A percentile compares a stretch with the other conserved stretches of the same genome.
Evolutionary conservation across 1,139 yeast species (phyloP).

Genomic region (Kluyveromyces marxianus): DNA sequence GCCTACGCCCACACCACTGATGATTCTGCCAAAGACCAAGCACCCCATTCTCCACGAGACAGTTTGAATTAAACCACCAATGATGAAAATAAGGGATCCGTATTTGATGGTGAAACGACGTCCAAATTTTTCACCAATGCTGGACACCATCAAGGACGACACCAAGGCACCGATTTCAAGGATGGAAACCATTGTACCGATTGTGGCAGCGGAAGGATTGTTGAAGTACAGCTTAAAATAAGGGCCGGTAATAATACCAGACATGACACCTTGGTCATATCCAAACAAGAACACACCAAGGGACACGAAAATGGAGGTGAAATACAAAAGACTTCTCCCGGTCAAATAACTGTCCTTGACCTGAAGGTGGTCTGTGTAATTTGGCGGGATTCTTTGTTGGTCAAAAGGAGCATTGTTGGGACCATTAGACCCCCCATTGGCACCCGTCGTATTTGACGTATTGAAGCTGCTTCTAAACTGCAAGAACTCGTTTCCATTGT

Average conservation of each 20-base stretch:
- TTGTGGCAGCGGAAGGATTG: slow-evolving; percentile 58
- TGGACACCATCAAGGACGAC: slow-evolving; percentile 70
- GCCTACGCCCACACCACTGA: slow-evolving; percentile 86
- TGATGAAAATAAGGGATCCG: slow-evolving; percentile 72
- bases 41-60: slow-evolving; percentile 40
- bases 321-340: slow-evolving; percentile 44
- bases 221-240: slow-evolving; percentile 67
- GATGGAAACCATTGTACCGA: slow-evolving; percentile 81
- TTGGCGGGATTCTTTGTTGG: slow-evolving; percentile 8
- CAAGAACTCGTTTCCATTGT: not conserved
- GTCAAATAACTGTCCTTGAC: slow-evolving; percentile 15
- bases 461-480: slow-evolving; percentile 3
- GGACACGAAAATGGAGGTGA: slow-evolving; percentile 75
- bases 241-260: slow-evolving; percentile 68
- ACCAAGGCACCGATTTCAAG: slow-evolving; percentile 78
- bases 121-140: slow-evolving; percentile 72
- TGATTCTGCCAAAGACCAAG: slow-evolving; percentile 66
- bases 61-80: slow-evolving; percentile 77
- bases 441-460: not conserved
- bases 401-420: not conserved
- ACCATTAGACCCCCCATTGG: not conserved
- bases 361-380: slow-evolving; percentile 11
- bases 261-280: slow-evolving; percentile 88
- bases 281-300: slow-evolving; percentile 82
- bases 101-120: slow-evolving; percentile 72